Evolutionary conservation across 768 basidiomycete species (phyloP).

Genomic region (Candolleomyces eurysporus): DNA sequence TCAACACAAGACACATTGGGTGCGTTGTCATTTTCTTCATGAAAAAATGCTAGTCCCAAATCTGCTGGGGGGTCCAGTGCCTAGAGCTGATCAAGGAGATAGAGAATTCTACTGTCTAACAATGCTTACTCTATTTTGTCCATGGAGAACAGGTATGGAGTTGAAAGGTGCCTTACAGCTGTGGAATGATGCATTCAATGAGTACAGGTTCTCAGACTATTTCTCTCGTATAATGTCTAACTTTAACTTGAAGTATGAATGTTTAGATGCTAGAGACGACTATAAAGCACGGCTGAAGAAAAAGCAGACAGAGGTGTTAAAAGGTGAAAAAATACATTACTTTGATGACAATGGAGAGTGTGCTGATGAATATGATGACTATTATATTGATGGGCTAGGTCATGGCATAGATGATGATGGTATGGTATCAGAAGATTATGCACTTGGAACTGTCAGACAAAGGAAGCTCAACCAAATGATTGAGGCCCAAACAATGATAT

Average conservation of each 20-base stretch:
- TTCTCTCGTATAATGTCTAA: not conserved
- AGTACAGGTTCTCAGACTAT: not conserved
- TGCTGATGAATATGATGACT: too few species aligned
- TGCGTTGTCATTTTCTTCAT: not conserved
- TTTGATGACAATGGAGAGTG: too few species aligned
- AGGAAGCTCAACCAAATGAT: too few species aligned
- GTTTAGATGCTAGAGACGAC: slow-evolving; percentile 2
- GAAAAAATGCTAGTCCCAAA: not conserved
- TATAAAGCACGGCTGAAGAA: too few species aligned
- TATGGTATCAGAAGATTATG: too few species aligned
- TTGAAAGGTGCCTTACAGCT: not conserved
- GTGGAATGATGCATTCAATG: not conserved
- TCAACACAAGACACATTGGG: not conserved
- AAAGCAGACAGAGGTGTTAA: too few species aligned
- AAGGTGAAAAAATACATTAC: too few species aligned
- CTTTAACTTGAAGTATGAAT: not conserved
- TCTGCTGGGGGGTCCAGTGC: not conserved
- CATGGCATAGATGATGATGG: too few species aligned
- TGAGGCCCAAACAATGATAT: too few species aligned
- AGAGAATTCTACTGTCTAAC: not conserved
- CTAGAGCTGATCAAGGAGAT: not conserved
- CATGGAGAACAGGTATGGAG: not conserved
- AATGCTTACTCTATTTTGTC: not conserved
- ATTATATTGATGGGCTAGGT: too few species aligned
- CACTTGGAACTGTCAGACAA: too few species aligned